Conservation (phyloP, 2,329 filamentous ascomycete genomes). For the Calonectria crousiana region DNA sequence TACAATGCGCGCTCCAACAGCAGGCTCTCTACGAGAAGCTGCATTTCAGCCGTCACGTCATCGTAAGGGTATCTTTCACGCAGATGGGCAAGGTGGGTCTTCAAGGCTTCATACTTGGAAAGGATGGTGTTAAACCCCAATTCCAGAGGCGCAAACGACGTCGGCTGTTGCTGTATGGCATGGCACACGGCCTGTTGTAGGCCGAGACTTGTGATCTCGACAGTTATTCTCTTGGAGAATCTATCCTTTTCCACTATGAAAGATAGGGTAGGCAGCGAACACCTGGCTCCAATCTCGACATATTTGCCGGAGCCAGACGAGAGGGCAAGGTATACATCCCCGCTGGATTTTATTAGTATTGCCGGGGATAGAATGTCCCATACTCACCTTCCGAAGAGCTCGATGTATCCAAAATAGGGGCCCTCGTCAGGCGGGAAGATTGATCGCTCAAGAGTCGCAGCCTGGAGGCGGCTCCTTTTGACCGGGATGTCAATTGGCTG, state of each 20-base stretch:
- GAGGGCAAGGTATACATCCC: constrained; percentile 40
- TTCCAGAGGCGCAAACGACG: constrained; percentile 21
- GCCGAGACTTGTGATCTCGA: constrained; percentile 50
- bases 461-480: constrained; percentile 24
- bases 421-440: constrained; percentile 38
- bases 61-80: constrained; percentile 20
- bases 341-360: constrained; percentile 35
- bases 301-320: constrained; percentile 46
- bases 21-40: constrained; percentile 42
- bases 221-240: constrained; percentile 30
- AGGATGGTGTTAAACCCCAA: constrained; percentile 41
- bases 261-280: constrained; percentile 35
- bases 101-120: constrained; percentile 40
- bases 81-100: constrained; percentile 30
- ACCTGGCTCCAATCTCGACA: constrained; percentile 34
- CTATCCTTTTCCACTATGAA: constrained; percentile 47
- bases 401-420: constrained; percentile 41
- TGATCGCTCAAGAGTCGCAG: constrained; percentile 3
- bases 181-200: constrained; percentile 53
- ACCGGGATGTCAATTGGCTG: constrained; percentile 42
- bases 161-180: constrained; percentile 44
- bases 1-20: constrained; percentile 44
- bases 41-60: constrained; percentile 40
- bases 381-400: constrained; percentile 43
- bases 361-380: neutral